Evolutionary conservation across 257 asterid genomes (phyloP).

Genomic region (Anisodus tanguticus): DNA sequence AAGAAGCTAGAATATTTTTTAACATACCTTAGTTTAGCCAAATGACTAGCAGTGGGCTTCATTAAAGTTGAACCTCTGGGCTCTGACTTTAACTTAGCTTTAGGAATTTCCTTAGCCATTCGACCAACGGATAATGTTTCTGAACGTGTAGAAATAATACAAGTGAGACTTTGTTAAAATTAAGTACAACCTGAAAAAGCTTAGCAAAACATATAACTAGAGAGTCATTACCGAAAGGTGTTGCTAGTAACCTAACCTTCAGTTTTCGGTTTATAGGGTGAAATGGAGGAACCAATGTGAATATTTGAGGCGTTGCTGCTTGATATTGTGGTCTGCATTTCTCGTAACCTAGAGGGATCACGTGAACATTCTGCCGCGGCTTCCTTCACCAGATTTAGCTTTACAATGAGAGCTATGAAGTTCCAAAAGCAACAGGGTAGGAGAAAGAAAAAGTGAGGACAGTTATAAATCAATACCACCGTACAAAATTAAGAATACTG

Average conservation of each 20-base stretch:
- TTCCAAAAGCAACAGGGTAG: background rate
- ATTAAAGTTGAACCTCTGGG: slow-evolving; percentile 28
- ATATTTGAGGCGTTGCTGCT: slow-evolving; percentile 24
- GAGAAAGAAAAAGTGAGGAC: background rate
- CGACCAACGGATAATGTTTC: background rate
- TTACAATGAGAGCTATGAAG: slow-evolving; percentile 38
- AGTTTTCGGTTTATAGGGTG: slow-evolving; percentile 16
- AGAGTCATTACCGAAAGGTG: background rate
- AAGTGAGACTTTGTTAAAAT: background rate
- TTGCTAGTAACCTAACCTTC: slow-evolving; percentile 32
- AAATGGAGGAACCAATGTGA: slow-evolving; percentile 20
- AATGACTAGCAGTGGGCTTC: slow-evolving; percentile 30
- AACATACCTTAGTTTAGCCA: slow-evolving; percentile 25
- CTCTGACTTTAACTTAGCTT: slow-evolving; percentile 24
- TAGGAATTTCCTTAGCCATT: background rate
- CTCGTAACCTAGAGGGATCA: slow-evolving; percentile 22
- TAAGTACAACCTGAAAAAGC: background rate
- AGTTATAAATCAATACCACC: background rate
- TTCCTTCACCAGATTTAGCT: slow-evolving; percentile 30
- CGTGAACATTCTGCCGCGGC: background rate
- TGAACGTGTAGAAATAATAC: background rate
- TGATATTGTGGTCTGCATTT: background rate
- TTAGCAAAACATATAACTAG: background rate
- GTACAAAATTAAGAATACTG: background rate
- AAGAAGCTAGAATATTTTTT: background rate